A percentile compares a stretch with the other conserved stretches of the same genome.
Conservation (phyloP, 2,329 filamentous ascomycete species). For the Neoascochyta sp. region DNA sequence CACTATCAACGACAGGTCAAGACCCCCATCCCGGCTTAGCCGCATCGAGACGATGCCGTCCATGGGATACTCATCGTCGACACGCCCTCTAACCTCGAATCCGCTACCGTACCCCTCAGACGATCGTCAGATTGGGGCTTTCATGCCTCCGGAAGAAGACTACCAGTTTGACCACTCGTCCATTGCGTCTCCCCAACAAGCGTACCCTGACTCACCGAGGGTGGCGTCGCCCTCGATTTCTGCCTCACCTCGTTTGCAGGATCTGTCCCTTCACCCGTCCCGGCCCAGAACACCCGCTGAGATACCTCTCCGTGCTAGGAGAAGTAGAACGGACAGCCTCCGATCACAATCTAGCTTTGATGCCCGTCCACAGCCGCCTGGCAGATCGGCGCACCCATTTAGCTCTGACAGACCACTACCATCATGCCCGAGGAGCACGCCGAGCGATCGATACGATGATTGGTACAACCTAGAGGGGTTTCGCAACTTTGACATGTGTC, state of each 20-base stretch:
- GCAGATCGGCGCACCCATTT: conserved; percentile 7
- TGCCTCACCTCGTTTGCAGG: conserved; percentile 21
- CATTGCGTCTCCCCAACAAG: conserved; percentile 17
- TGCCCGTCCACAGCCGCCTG: conserved; percentile 17
- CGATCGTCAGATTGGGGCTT: conserved; percentile 32
- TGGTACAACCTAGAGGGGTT: conserved; percentile 76
- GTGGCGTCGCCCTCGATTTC: conserved; percentile 16
- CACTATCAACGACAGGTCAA: conserved; percentile 20
- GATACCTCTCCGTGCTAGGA: conserved; percentile 17
- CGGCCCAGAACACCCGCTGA: conserved; percentile 12
- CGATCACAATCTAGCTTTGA: conserved; percentile 25
- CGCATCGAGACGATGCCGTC: conserved; percentile 32
- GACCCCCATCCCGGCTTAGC: conserved; percentile 24
- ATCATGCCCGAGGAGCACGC: conserved; percentile 64
- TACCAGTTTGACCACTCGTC: conserved; percentile 39
- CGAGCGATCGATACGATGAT: conserved; percentile 63
- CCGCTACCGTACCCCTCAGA: conserved; percentile 47
- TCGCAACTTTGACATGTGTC: conserved; percentile 75
- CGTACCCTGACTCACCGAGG: conserved; percentile 22
- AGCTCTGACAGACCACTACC: conserved; percentile 38
- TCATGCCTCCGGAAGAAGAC: conserved; percentile 44
- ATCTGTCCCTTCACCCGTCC: conserved; percentile 11
- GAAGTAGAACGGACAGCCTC: conserved; percentile 24
- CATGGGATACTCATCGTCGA: too few relatives aligned
- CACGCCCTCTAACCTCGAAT: conserved; percentile 19